Conservation (phyloP, 306 rosid species). For the Urtica urens region DNA sequence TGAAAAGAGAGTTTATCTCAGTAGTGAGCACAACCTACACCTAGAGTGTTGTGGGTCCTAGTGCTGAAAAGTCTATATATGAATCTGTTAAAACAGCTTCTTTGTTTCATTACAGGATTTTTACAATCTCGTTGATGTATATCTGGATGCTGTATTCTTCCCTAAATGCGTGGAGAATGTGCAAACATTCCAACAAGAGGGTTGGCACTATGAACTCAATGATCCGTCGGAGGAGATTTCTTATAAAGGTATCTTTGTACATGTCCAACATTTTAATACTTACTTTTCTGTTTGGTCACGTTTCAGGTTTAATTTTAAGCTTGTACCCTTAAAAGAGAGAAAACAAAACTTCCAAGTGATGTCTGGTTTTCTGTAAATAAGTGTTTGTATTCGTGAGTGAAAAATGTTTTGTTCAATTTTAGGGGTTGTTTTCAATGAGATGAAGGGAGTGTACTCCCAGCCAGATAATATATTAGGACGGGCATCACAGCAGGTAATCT, state of each 20-base stretch:
- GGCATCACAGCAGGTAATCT: constrained; percentile 79
- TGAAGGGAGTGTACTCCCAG: constrained; percentile 98
- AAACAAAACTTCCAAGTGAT: background rate
- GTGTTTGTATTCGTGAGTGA: background rate
- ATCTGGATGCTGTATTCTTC: constrained; percentile 96
- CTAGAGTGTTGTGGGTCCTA: no score
- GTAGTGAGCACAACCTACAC: no score
- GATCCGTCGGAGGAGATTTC: constrained; percentile 82
- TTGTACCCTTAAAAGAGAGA: no score
- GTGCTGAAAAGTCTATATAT: no score
- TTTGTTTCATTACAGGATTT: constrained; percentile 53
- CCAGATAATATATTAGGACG: constrained; percentile 88
- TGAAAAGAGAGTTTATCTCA: no score
- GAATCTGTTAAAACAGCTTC: constrained; percentile 4
- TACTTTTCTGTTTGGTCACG: background rate
- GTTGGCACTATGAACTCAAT: constrained; percentile 97
- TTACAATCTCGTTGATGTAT: constrained; percentile 89
- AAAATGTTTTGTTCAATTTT: constrained; percentile 15
- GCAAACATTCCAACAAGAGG: constrained; percentile 94
- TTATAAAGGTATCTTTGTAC: constrained; percentile 51
- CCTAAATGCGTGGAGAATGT: constrained; percentile 80
- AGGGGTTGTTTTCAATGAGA: constrained; percentile 99
- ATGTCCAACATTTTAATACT: background rate
- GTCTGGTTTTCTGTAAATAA: background rate
- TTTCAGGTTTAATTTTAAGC: no score